Conservation (phyloP, 495 filamentous ascomycete species). For the Podospora pseudopauciseta region DNA sequence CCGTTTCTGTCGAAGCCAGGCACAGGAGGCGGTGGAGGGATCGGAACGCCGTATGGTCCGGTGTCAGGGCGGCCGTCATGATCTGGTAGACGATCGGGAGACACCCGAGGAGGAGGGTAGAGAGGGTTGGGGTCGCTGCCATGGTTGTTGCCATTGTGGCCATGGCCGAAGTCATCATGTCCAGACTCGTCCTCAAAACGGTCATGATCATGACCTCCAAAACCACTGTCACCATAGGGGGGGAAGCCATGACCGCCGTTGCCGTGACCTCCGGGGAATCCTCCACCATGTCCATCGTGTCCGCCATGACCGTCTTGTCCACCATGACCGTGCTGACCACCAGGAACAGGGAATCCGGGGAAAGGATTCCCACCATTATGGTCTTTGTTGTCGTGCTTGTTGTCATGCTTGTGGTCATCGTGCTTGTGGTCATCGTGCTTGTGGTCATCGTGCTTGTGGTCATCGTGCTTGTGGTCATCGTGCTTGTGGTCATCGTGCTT, state of each 20-base stretch:
- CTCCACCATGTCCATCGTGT: background rate
- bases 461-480: background rate
- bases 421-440: conserved; percentile 10
- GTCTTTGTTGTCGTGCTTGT: conserved; percentile 11
- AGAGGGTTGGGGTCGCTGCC: background rate
- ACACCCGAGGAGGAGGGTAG: background rate
- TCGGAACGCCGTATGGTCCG: too few relatives aligned
- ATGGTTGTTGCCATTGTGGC: conserved; percentile 1
- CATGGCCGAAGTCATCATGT: conserved; percentile 1
- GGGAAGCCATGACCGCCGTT: conserved; percentile 1
- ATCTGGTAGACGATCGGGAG: background rate
- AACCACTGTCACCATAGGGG: background rate
- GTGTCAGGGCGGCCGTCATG: background rate
- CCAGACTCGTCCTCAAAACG: background rate
- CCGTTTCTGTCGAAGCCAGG: background rate
- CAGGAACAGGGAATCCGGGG: background rate
- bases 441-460: background rate
- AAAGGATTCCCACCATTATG: background rate
- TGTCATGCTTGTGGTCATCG: conserved; percentile 8
- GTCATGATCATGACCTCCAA: background rate
- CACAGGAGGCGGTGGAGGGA: too few relatives aligned
- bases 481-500: background rate
- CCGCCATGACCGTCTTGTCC: conserved; percentile 6
- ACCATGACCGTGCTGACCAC: background rate
- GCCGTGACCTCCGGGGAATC: background rate